Base-by-base conservation (phyloP, 2,329 filamentous ascomycete genomes). In the Sporothrix phasma region DNA sequence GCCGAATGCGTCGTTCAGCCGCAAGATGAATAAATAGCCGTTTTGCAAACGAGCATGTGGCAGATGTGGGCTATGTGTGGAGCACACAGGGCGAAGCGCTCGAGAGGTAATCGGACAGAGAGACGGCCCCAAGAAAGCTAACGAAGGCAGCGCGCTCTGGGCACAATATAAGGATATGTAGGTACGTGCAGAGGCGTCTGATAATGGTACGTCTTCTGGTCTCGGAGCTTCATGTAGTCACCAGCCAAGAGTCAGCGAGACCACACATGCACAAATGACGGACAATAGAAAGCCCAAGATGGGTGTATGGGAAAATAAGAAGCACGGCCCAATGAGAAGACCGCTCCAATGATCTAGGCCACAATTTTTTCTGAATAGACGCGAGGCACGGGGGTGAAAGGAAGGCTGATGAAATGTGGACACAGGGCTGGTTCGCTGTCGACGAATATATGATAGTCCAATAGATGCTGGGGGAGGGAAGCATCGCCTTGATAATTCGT, bases 171-270 rank as follows among this genome's bases (percentile, higher is more conserved):
- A 29, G 15, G 19, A 31, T 10, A 29, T 45, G 24, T 31, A 29
- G 24, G 24, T 41, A 41, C 56, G 37, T 58, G 26, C 22, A 45
- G 17, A 22, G 39, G 24, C 24, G 1, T 43, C 37, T 43, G 54
- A 19, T 29, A 29, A 26, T 58, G 37, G 39, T 43, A 43, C 22
- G 43, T 22, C 34, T 8, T 17, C 31, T 54, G n/a, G 34, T 61
- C 22, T 29, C 22, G 34, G 62, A 54, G 62, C 54, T 61, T 61
- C 61, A 61, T 37, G 53, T 64, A 54, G 62, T 24, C 10, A 39
- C 46, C 34, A 61, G 11, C 26, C 8, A 17, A 19, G 62, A 64
- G 62, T 59, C 62, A 64, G 34, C 53, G 49, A 60, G 62, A 24
- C 31, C 29, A 22, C n/a, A 15, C 56, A 45, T 19, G 19, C 24